Base-by-base conservation (phyloP, 176 grass and related monocot species). In the Melocanna baccifera region DNA sequence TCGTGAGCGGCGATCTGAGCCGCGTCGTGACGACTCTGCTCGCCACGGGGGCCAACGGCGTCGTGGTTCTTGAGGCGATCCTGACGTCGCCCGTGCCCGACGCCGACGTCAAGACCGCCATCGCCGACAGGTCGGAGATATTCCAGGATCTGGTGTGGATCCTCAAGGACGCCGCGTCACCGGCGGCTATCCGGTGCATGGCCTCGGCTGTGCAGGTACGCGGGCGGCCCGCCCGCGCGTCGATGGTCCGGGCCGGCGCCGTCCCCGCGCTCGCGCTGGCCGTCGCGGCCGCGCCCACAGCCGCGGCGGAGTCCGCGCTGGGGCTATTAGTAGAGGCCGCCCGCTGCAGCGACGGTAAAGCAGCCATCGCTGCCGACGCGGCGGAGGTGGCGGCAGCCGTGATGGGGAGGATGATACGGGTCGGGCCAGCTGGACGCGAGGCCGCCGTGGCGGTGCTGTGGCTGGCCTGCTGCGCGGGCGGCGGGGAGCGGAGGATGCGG, bases 361-460 rank as follows among this genome's bases (percentile, higher is more conserved):
- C 85, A 62, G 95, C 85, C 70, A 93, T 98, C 42, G 83, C 77
- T 14, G 40, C 34, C 5, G 87, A 87, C 62, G 88, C 90, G 28
- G 88, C 86, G 3, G 87, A 77, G 78, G 80, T 94, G 10, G 83
- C 87, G 2, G 91, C 83, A 0, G 92, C 91, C 6, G 79, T 98
- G 50, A 92, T 93, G 87, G 86, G 82, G 30, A 67, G 85, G 78
- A 88, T 98, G 87, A 84, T 91, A 77, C 90, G 90, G 76, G 92
- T 98, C 22, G 92, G 91, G 5, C 80, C 75, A 48, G 80, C 76
- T 58, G 91, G 92, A 0, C 86, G 91, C 45, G 95, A 98, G 67
- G 87, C 91, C 20, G 95, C 95, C 22, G 95, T 98, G 85, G 89
- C 85, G 55, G 86, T 84, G 64, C 90, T 98, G 23, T 98, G 95